Base-by-base conservation (phyloP, 768 basidiomycete genomes). In the Termitomyces sp. region DNA sequence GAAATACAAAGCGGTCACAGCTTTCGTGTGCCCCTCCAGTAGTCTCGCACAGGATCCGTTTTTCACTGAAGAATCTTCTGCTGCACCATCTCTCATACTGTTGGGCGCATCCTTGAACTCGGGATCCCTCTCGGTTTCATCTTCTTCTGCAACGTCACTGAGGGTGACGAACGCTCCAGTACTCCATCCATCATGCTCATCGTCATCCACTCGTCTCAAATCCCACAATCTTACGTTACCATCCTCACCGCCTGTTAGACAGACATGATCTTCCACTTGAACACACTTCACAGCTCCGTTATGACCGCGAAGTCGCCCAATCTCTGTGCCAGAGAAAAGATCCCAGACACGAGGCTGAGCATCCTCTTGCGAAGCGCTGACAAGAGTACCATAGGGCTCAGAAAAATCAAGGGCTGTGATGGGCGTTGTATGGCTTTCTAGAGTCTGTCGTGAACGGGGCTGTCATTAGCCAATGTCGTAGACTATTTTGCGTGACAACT, bases 311-410 rank as follows among this genome's bases (percentile, higher is more conserved):
- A 99, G 72, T 54, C 88, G 82, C 11, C 92, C 94, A 31, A 95
- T 82, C 70, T 95, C 90, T 54, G 88, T 84, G 10, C 95, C 97
- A 31, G 87, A 83, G 61, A 95, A 83, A 17, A 99, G 77, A 71
- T 99, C 97, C 96, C 95, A 99, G 14, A 98, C 89, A 6, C 90
- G 86, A 2, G 95, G 94, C 55, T 90, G 84, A 12, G 87, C 76
- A 63, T 97, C 96, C 51, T 92, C 90, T 59, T 84, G 85, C 1
- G 92, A 89, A 1, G 94, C 88, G 50, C 85, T 91, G 58, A 98
- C 94, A 35, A 98, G 83, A 10, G 87, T 90, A 16, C 95, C 96
- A 65, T 99, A 99, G 5, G 97, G 97, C 67, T 98, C 96, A 10
- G 92, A 92, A 66, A 98, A 92, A 73, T 99, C 97, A 19, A 99